Percentiles rank a stretch among this genome's conserved stretches.
These are phyloP conservation scores for Rhinocladiella similis DNA, from an alignment of 2,329 filamentous ascomycete genomes.

Conservation along the genomic window DNA sequence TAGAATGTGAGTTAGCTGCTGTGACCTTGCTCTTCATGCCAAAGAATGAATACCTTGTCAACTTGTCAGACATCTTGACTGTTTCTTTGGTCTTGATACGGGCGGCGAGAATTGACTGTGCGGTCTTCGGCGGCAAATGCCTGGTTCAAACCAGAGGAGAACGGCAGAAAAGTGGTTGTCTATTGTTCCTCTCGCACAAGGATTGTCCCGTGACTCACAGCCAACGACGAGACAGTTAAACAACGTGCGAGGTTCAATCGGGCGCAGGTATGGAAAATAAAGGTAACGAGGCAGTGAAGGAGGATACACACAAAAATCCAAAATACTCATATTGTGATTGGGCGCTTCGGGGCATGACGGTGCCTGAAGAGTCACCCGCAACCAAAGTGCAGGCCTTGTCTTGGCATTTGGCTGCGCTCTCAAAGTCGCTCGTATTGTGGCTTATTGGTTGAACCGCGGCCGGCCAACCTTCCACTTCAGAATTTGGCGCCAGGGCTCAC, in stretches of 20 bases:
- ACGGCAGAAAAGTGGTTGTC: neutral
- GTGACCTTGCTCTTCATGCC: neutral
- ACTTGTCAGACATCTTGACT: slow-evolving; percentile 80
- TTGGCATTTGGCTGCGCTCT: slow-evolving; percentile 13
- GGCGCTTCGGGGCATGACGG: neutral
- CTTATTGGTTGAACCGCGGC: no score
- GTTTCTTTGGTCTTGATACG: neutral
- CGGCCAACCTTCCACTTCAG: slow-evolving; percentile 8
- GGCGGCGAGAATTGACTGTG: neutral
- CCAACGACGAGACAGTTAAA: slow-evolving; percentile 8
- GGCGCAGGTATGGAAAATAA: slow-evolving; percentile 16
- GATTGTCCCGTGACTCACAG: slow-evolving; percentile 13
- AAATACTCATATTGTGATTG: slow-evolving; percentile 20
- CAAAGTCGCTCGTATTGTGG: no score
- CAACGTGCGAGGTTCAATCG: slow-evolving; percentile 16
- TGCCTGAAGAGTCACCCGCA: neutral
- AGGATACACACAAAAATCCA: slow-evolving; percentile 17
- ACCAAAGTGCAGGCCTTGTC: neutral
- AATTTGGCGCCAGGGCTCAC: slow-evolving; percentile 8
- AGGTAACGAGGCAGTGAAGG: slow-evolving; percentile 6
- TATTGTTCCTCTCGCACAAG: neutral
- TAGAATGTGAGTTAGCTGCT: slow-evolving; percentile 39
- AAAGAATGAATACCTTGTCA: slow-evolving; percentile 74
- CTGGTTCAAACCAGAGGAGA: neutral
- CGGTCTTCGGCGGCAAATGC: neutral